A percentile compares a stretch with the other conserved stretches of the same genome.
Evolutionary conservation across 306 rosid genomes (phyloP).

Genomic region (Cercis canadensis): DNA sequence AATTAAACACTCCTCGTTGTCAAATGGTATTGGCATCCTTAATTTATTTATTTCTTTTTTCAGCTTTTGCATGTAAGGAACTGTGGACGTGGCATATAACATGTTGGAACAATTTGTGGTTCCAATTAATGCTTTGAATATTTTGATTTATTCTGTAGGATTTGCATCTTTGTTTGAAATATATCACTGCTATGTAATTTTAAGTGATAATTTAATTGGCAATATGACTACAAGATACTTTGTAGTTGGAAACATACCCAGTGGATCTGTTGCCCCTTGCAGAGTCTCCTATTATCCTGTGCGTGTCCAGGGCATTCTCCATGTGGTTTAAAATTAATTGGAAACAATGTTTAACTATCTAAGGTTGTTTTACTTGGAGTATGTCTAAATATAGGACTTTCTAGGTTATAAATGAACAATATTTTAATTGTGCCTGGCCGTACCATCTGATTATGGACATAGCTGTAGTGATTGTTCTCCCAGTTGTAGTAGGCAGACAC

Average conservation of each 20-base stretch:
- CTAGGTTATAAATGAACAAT: neutral
- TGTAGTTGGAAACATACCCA: neutral
- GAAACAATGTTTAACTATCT: conserved; percentile 6
- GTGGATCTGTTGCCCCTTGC: neutral
- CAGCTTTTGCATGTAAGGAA: neutral
- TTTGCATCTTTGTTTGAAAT: conserved; percentile 12
- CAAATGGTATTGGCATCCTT: neutral
- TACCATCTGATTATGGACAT: too few relatives aligned
- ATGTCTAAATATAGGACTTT: neutral
- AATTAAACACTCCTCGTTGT: too few relatives aligned
- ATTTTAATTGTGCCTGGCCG: neutral
- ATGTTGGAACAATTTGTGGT: neutral
- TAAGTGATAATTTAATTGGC: conserved; percentile 8
- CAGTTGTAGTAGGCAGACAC: conserved; percentile 6
- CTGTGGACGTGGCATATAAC: neutral
- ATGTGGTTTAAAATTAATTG: conserved; percentile 3
- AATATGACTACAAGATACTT: neutral
- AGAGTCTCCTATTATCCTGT: neutral
- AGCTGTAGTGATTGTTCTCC: neutral
- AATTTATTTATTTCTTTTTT: neutral
- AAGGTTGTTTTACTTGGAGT: conserved; percentile 12
- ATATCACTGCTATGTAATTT: conserved; percentile 1
- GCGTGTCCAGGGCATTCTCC: too few relatives aligned
- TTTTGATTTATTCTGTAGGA: neutral
- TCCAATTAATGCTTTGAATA: conserved; percentile 5